Conservation (phyloP, 2,329 filamentous ascomycete species). For the Penicillium paneum region DNA sequence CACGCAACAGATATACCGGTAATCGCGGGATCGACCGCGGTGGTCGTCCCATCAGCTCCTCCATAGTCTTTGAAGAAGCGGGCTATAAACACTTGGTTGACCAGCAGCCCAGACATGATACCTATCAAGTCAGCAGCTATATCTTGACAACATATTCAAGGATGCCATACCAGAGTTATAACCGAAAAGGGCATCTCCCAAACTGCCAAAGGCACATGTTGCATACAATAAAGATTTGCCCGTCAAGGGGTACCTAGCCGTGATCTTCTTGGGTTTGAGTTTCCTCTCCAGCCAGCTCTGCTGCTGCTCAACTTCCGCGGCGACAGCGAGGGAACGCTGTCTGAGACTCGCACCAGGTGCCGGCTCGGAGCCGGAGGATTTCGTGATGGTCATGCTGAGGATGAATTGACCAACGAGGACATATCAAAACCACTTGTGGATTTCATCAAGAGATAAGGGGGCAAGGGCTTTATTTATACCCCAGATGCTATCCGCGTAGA, state of each 20-base stretch:
- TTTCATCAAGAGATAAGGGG: neutral
- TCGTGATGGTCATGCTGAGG: slow-evolving; percentile 1
- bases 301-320: slow-evolving; percentile 22
- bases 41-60: slow-evolving; percentile 33
- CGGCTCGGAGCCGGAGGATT: neutral
- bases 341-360: slow-evolving; percentile 19
- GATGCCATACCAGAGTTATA: slow-evolving; percentile 39
- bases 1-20: slow-evolving; percentile 40
- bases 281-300: slow-evolving; percentile 34
- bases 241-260: slow-evolving; percentile 39
- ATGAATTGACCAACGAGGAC: neutral
- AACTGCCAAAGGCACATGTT: slow-evolving; percentile 42
- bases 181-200: slow-evolving; percentile 44
- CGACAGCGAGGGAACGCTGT: slow-evolving; percentile 24
- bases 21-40: slow-evolving; percentile 35
- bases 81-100: slow-evolving; percentile 41
- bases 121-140: slow-evolving; percentile 20
- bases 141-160: neutral
- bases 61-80: slow-evolving; percentile 41
- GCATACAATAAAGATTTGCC: slow-evolving; percentile 36
- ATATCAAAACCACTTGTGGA: neutral
- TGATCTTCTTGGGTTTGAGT: slow-evolving; percentile 39
- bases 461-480: slow-evolving; percentile 17
- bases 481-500: slow-evolving; percentile 14
- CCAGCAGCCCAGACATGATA: slow-evolving; percentile 42